phyloP scores from a whole-genome alignment of 108 stramenopile genomes.

The Pseudonitzschia pungens region DNA sequence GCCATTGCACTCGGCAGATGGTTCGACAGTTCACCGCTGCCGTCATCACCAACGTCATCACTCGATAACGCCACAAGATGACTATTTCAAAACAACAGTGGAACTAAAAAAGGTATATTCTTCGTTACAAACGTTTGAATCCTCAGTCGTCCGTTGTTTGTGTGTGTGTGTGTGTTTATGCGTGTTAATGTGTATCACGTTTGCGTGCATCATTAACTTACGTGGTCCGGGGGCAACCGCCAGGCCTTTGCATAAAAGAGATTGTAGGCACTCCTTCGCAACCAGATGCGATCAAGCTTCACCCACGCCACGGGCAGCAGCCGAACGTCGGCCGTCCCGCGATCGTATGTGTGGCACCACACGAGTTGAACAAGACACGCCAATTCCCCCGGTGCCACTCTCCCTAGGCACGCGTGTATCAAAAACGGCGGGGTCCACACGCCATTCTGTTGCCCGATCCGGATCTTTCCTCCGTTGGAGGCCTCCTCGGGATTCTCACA shows the following conservation, averaged over 20 bases:
- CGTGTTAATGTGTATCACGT: too few relatives aligned
- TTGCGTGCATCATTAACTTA: too few relatives aligned
- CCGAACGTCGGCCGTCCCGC: slow-evolving; percentile 68
- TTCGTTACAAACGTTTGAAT: too few relatives aligned
- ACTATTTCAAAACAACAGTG: too few relatives aligned
- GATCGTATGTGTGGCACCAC: slow-evolving; percentile 36
- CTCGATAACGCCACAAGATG: too few relatives aligned
- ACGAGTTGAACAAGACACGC: slow-evolving; percentile 62
- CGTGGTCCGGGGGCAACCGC: slow-evolving; percentile 3
- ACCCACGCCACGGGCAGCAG: slow-evolving; percentile 53
- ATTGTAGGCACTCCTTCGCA: slow-evolving; percentile 45
- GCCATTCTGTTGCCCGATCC: slow-evolving; percentile 19
- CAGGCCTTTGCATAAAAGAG: slow-evolving; percentile 49
- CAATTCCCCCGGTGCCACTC: slow-evolving; percentile 35
- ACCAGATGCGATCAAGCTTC: slow-evolving; percentile 56
- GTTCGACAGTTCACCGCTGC: slow-evolving; percentile 36
- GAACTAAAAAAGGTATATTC: too few relatives aligned
- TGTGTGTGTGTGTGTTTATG: neutral
- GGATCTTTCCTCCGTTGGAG: slow-evolving; percentile 42
- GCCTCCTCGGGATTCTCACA: slow-evolving; percentile 41
- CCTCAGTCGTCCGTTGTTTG: too few relatives aligned
- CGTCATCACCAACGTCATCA: neutral
- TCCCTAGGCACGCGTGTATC: slow-evolving; percentile 54
- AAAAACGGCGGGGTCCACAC: slow-evolving; percentile 31
- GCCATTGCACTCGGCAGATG: slow-evolving; percentile 78